Percentiles rank a stretch among this genome's conserved stretches.
Evolutionary conservation across 2,329 filamentous ascomycete genomes (phyloP).

Genomic region (Setomelanomma holmii): DNA sequence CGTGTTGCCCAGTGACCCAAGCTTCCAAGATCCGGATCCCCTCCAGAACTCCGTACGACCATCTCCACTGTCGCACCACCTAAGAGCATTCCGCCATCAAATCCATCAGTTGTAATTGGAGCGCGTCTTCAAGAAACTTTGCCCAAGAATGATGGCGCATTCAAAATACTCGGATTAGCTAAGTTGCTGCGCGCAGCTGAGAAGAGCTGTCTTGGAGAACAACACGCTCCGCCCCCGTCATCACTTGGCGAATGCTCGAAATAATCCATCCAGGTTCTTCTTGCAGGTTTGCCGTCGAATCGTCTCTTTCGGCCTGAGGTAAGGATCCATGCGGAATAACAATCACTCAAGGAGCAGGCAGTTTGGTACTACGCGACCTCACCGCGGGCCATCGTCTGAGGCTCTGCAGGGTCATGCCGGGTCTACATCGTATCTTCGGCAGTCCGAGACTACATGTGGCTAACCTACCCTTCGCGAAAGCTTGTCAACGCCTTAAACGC

Average conservation of each 20-base stretch:
- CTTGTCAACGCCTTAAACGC: slow-evolving; percentile 12
- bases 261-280: too few species aligned
- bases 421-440: neutral
- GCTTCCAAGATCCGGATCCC: slow-evolving; percentile 3
- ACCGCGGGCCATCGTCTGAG: too few species aligned
- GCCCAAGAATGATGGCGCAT: neutral
- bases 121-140: neutral
- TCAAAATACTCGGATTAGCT: neutral
- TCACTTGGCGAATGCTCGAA: too few species aligned
- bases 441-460: neutral
- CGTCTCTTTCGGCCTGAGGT: too few species aligned
- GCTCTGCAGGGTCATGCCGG: neutral
- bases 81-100: neutral
- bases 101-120: slow-evolving; percentile 4
- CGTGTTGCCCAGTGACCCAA: neutral
- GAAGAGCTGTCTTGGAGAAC: too few species aligned
- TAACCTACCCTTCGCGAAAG: neutral
- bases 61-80: neutral
- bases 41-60: slow-evolving; percentile 12
- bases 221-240: too few species aligned
- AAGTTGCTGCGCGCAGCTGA: too few species aligned
- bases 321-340: too few species aligned
- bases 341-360: too few species aligned
- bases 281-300: too few species aligned
- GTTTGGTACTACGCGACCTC: too few species aligned